These are phyloP conservation scores for Parvularia atlantis DNA, from an alignment of 78 protist genomes.

Conservation along the genomic window DNA sequence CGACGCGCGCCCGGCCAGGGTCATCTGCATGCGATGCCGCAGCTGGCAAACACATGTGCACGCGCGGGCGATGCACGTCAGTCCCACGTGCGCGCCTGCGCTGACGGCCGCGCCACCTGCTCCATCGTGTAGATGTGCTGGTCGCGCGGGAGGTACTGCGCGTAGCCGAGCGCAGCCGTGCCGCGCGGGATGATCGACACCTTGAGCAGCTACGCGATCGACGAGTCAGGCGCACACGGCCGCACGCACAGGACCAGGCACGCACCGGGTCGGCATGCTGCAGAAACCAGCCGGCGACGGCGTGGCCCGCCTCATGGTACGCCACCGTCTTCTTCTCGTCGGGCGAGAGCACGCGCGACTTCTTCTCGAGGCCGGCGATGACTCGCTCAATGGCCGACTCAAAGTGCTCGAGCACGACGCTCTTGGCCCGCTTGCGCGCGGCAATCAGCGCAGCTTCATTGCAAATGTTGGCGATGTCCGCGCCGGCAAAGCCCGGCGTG, in stretches of 20 bases:
- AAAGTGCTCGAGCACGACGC: constrained; percentile 61
- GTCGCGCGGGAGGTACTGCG: constrained; percentile 92
- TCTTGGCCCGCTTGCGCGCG: constrained; percentile 36
- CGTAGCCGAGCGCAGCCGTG: constrained; percentile 84
- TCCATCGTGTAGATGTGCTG: constrained; percentile 62
- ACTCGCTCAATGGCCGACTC: constrained; percentile 93
- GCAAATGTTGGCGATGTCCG: constrained; percentile 91
- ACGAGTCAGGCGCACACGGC: background rate
- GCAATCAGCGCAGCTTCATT: constrained; percentile 90
- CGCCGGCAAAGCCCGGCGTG: constrained; percentile 83
- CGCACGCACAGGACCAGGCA: background rate
- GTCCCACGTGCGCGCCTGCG: background rate
- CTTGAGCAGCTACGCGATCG: background rate
- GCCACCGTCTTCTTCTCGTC: constrained; percentile 79
- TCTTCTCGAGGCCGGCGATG: constrained; percentile 72
- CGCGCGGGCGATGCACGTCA: background rate
- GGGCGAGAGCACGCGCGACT: constrained; percentile 35
- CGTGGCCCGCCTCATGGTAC: constrained; percentile 99
- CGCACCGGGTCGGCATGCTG: constrained; percentile 83
- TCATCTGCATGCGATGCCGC: constrained; percentile 69
- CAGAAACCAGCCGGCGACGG: constrained; percentile 91
- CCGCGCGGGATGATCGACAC: constrained; percentile 95
- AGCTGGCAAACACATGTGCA: constrained; percentile 17
- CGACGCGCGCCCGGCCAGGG: constrained; percentile 87
- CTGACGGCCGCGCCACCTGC: no score